phyloP scores from a whole-genome alignment of 345 rosid genomes.

The Corchorus capsularis region DNA sequence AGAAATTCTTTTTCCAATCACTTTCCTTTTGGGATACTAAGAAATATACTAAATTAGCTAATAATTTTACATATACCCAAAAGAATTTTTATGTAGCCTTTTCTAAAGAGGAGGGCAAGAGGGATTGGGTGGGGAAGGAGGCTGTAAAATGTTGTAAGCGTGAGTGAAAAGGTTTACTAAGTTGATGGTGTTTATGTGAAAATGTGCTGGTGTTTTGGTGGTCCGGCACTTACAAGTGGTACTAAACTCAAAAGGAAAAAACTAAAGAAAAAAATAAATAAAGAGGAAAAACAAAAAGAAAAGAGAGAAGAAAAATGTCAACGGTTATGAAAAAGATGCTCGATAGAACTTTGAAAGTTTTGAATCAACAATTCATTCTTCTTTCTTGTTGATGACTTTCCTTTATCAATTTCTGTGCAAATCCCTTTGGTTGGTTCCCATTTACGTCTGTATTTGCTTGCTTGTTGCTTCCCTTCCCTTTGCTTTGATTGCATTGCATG shows the following conservation, averaged over 20 bases:
- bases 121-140: neutral
- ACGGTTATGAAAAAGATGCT: conserved; percentile 48
- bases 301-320: conserved; percentile 42
- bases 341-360: conserved; percentile 31
- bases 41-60: conserved; percentile 18
- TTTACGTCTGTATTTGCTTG: neutral
- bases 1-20: conserved; percentile 38
- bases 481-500: conserved; percentile 19
- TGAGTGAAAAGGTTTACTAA: conserved; percentile 42
- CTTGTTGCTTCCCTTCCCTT: neutral
- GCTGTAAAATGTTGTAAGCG: conserved; percentile 37
- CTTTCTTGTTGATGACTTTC: conserved; percentile 24
- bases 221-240: conserved; percentile 44
- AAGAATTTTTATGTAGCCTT: conserved; percentile 32
- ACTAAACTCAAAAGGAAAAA: conserved; percentile 29
- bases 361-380: conserved; percentile 28
- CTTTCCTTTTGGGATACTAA: conserved; percentile 29
- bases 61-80: conserved; percentile 11
- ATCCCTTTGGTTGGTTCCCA: conserved; percentile 21
- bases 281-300: conserved; percentile 3
- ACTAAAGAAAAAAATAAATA: neutral
- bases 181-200: conserved; percentile 42
- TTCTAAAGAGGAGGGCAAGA: conserved; percentile 29
- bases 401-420: conserved; percentile 59
- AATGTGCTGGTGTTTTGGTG: conserved; percentile 58